Conservation (phyloP, 1,139 yeast species). For the Meyerozyma elateridarum region DNA sequence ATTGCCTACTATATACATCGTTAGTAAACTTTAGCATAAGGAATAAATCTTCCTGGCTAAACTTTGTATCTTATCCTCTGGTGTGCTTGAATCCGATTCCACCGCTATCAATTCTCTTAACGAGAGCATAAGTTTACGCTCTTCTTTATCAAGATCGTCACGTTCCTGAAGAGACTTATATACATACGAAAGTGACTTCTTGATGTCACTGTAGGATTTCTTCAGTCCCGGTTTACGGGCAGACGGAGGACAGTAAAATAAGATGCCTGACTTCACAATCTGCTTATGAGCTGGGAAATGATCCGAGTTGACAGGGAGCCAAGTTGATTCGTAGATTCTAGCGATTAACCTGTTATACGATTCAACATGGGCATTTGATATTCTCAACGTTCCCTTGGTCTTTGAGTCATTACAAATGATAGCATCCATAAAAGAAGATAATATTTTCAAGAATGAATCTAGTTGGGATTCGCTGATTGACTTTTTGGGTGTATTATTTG, state of each 20-base stretch:
- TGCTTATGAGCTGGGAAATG: constrained; percentile 20
- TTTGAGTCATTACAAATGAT: constrained; percentile 18
- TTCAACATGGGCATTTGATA: constrained; percentile 20
- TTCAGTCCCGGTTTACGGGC: constrained; percentile 19
- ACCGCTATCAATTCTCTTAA: constrained; percentile 18
- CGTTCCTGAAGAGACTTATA: constrained; percentile 16
- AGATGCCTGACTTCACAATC: constrained; percentile 28
- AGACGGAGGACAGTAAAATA: constrained; percentile 23
- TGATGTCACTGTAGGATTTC: constrained; percentile 16
- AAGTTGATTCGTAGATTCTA: constrained; percentile 21
- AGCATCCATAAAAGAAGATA: constrained; percentile 19
- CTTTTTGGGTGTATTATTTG: constrained; percentile 21
- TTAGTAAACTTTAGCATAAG: constrained; percentile 5
- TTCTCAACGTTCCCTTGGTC: constrained; percentile 11
- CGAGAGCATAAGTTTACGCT: constrained; percentile 17
- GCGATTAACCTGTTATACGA: constrained; percentile 23
- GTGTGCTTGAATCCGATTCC: constrained; percentile 13
- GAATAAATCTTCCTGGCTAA: constrained; percentile 9
- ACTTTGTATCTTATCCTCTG: constrained; percentile 10
- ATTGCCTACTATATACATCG: no score
- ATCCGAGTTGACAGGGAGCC: constrained; percentile 20
- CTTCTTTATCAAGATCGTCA: constrained; percentile 13
- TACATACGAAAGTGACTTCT: constrained; percentile 20
- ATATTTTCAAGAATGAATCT: constrained; percentile 11
- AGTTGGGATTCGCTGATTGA: constrained; percentile 25